Conservation (phyloP, 129 eudicot genomes). For the Silybum marianum region DNA sequence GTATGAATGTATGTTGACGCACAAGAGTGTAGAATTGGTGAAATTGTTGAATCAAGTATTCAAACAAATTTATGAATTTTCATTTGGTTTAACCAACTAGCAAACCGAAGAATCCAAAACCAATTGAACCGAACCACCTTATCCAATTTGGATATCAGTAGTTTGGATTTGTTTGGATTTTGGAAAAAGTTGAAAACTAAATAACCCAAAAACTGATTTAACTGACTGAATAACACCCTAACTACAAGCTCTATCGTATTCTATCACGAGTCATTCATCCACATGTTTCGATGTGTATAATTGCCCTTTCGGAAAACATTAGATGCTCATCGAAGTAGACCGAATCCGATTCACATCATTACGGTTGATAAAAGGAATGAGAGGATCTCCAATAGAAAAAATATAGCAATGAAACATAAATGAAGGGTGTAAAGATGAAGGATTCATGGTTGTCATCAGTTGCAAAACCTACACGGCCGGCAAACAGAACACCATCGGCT, state of each 20-base stretch:
- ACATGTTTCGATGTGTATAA: not conserved
- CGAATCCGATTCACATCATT: not conserved
- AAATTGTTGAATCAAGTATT: too few relatives aligned
- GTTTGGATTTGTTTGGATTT: not conserved
- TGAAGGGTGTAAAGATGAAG: too few relatives aligned
- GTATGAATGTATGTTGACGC: too few relatives aligned
- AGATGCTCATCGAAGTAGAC: not conserved
- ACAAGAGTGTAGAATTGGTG: too few relatives aligned
- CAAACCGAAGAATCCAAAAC: too few relatives aligned
- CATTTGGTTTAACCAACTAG: too few relatives aligned
- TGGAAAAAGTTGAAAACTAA: not conserved
- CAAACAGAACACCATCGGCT: slow-evolving; percentile 23
- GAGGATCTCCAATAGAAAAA: not conserved
- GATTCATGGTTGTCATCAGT: not conserved
- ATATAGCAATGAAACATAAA: not conserved
- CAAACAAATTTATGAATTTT: too few relatives aligned
- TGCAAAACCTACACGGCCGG: not conserved
- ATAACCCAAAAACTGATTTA: not conserved
- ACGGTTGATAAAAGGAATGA: not conserved
- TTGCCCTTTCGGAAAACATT: not conserved
- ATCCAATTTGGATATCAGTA: too few relatives aligned
- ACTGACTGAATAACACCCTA: not conserved
- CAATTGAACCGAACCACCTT: too few relatives aligned
- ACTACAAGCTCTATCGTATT: not conserved
- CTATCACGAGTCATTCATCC: not conserved